phyloP scores from a whole-genome alignment of 1,284 basidiomycete species.

The Cutaneotrichosporon cyanovorans region DNA sequence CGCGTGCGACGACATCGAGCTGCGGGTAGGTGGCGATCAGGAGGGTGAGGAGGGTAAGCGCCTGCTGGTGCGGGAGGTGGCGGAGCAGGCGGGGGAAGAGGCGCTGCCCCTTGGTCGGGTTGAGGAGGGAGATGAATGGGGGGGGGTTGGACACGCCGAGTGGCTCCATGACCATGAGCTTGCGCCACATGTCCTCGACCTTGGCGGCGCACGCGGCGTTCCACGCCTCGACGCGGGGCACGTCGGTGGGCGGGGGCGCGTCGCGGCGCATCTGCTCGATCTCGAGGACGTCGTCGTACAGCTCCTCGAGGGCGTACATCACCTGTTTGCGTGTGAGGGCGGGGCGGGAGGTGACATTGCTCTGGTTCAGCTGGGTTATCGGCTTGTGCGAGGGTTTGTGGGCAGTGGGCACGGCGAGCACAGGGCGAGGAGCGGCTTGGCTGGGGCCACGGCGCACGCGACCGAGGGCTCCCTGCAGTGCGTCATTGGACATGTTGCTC shows the following conservation, averaged over 20 bases:
- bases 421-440: slow-evolving; percentile 80
- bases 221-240: slow-evolving; percentile 61
- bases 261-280: slow-evolving; percentile 80
- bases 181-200: slow-evolving; percentile 69
- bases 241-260: slow-evolving; percentile 53
- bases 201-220: slow-evolving; percentile 52
- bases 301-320: slow-evolving; percentile 69
- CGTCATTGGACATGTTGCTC: slow-evolving; percentile 52
- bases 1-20: slow-evolving; percentile 76
- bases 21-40: slow-evolving; percentile 90
- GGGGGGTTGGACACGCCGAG: slow-evolving; percentile 89
- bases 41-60: slow-evolving; percentile 79
- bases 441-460: slow-evolving; percentile 55
- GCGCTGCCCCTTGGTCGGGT: slow-evolving; percentile 85
- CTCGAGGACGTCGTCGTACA: slow-evolving; percentile 78
- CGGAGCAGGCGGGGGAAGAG: slow-evolving; percentile 82
- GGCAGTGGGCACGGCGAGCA: slow-evolving; percentile 68
- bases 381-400: slow-evolving; percentile 47
- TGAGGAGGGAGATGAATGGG: slow-evolving; percentile 89
- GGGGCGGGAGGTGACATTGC: slow-evolving; percentile 47
- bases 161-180: slow-evolving; percentile 77
- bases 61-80: slow-evolving; percentile 71
- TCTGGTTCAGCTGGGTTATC: slow-evolving; percentile 30
- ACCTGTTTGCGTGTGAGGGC: slow-evolving; percentile 72
- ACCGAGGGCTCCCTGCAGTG: slow-evolving; percentile 92